These are phyloP conservation scores for Tripterygium wilfordii DNA, from an alignment of 177 flowering plant species.

Conservation along the genomic window DNA sequence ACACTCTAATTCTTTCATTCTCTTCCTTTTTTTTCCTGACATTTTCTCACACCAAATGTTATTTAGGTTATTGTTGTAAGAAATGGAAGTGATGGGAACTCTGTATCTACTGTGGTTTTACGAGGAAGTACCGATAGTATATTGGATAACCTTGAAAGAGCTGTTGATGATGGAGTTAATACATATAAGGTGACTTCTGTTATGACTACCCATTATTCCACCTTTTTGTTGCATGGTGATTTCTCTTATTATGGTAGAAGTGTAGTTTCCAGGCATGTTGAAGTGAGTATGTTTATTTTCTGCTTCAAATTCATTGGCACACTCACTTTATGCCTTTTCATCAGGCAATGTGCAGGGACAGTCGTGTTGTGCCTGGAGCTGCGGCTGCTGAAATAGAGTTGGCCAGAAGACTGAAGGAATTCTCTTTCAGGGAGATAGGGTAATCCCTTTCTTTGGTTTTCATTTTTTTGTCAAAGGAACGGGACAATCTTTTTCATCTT, in stretches of 20 bases:
- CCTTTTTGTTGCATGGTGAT: too few relatives aligned
- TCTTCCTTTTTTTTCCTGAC: too few relatives aligned
- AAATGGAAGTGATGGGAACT: constrained; percentile 93
- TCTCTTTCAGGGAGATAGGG: constrained; percentile 89
- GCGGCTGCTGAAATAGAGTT: constrained; percentile 98
- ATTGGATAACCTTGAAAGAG: constrained; percentile 97
- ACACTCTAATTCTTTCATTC: too few relatives aligned
- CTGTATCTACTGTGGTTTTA: constrained; percentile 75
- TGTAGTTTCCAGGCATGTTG: too few relatives aligned
- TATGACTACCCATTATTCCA: background rate
- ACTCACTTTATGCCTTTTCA: constrained; percentile 10
- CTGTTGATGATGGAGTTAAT: constrained; percentile 97
- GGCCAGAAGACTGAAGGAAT: constrained; percentile 80
- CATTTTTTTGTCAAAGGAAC: background rate
- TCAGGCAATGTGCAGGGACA: constrained; percentile 96
- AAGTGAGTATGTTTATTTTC: background rate
- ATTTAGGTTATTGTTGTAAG: constrained; percentile 78
- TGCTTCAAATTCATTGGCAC: background rate
- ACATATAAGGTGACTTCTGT: constrained; percentile 71
- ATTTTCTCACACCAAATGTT: too few relatives aligned
- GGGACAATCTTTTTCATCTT: too few relatives aligned
- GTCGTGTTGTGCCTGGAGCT: constrained; percentile 89
- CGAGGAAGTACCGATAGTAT: constrained; percentile 98
- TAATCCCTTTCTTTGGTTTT: constrained; percentile 16
- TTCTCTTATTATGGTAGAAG: too few relatives aligned